Percentiles rank a stretch among this genome's conserved stretches.
Conservation (phyloP, 352 stramenopile genomes). For the Phytophthora parvispora region DNA sequence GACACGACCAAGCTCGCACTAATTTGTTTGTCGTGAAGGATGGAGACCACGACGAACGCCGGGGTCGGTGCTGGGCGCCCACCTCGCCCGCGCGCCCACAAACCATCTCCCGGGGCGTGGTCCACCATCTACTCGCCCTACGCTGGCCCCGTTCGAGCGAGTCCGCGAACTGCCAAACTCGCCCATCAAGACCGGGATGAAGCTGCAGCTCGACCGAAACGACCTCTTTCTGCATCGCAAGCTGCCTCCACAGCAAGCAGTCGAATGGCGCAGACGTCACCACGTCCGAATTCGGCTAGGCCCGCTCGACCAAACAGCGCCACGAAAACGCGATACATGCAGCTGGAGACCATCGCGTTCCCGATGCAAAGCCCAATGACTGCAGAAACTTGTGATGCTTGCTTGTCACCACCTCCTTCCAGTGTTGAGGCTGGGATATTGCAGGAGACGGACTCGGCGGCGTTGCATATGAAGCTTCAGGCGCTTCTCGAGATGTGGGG, state of each 20-base stretch:
- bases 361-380: slow-evolving; percentile 24
- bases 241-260: slow-evolving; percentile 29
- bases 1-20: background rate
- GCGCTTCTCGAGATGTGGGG: slow-evolving; percentile 67
- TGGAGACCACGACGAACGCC: slow-evolving; percentile 5
- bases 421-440: slow-evolving; percentile 5
- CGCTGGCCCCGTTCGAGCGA: slow-evolving; percentile 26
- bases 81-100: slow-evolving; percentile 28
- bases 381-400: slow-evolving; percentile 11
- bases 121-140: slow-evolving; percentile 33
- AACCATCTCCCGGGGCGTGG: slow-evolving; percentile 21
- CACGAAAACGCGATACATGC: slow-evolving; percentile 40
- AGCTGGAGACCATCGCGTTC: slow-evolving; percentile 40
- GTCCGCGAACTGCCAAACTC: slow-evolving; percentile 44
- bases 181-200: slow-evolving; percentile 7
- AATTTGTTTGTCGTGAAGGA: slow-evolving; percentile 10
- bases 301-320: slow-evolving; percentile 51
- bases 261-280: slow-evolving; percentile 20
- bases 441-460: slow-evolving; percentile 26
- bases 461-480: slow-evolving; percentile 52
- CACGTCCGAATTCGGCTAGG: slow-evolving; percentile 24
- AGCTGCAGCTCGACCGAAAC: slow-evolving; percentile 25
- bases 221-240: slow-evolving; percentile 51
- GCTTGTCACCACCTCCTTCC: slow-evolving; percentile 14
- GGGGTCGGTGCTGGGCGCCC: slow-evolving; percentile 17